These are phyloP conservation scores for Fraxinus sp. DNA, from an alignment of 305 asterid genomes.

Conservation along the genomic window DNA sequence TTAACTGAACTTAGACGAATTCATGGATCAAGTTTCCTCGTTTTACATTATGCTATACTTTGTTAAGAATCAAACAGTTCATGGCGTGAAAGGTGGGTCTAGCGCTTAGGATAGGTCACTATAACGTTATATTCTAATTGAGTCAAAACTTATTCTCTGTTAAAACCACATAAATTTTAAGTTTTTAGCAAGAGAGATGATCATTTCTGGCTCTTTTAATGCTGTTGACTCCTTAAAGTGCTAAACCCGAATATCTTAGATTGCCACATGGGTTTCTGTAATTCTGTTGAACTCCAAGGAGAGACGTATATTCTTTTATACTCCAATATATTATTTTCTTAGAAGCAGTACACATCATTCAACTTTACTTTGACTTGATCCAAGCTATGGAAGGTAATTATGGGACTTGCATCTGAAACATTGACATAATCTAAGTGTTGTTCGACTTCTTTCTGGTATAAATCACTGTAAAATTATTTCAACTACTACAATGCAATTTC, in stretches of 20 bases:
- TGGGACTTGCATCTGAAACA: slow-evolving; percentile 1
- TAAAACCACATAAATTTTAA: not conserved
- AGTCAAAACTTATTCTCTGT: not conserved
- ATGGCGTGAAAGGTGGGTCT: not conserved
- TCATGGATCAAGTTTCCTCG: not conserved
- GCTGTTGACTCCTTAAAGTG: slow-evolving; percentile 8
- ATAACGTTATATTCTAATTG: not conserved
- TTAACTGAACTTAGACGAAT: not conserved
- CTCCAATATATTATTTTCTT: not conserved
- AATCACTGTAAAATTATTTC: slow-evolving; percentile 8
- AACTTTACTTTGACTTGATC: not conserved
- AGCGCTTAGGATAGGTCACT: not conserved
- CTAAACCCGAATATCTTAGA: not conserved
- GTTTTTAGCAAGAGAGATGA: not conserved
- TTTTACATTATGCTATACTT: not conserved
- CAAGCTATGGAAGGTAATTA: not conserved
- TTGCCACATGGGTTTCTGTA: not conserved
- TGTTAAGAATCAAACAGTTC: not conserved
- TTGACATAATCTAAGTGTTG: not conserved
- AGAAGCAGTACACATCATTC: not conserved
- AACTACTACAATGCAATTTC: slow-evolving; percentile 23
- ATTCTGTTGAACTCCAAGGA: not conserved
- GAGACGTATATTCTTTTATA: not conserved
- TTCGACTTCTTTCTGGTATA: not conserved
- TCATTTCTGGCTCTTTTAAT: not conserved